Conservation (phyloP, 129 eudicot genomes). For the Artemisia annua region DNA sequence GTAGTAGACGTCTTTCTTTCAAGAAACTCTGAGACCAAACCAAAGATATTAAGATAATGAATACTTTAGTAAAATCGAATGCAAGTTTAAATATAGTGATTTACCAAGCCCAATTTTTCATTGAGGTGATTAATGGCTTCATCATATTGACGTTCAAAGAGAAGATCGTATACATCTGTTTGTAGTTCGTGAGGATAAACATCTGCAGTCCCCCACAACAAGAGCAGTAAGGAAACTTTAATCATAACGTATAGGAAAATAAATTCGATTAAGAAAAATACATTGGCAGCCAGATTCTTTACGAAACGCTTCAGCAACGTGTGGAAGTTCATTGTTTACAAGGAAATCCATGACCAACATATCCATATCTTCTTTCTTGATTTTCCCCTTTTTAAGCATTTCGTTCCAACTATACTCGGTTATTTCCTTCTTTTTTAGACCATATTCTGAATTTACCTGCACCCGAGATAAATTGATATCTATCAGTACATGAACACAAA, state of each 20-base stretch:
- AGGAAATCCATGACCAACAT: not conserved
- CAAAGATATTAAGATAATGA: not conserved
- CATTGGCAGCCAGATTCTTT: not conserved
- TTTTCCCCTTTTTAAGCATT: constrained; percentile 2
- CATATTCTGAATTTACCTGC: not conserved
- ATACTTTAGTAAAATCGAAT: not conserved
- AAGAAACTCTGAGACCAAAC: not conserved
- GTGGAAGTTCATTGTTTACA: not conserved
- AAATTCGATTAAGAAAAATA: not conserved
- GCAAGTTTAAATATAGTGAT: not conserved
- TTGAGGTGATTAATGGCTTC: not conserved
- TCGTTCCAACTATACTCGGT: not conserved
- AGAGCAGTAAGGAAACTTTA: not conserved
- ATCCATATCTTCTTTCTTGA: constrained; percentile 11
- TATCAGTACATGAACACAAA: too few relatives aligned
- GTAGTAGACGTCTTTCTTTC: not conserved
- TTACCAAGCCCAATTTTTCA: not conserved
- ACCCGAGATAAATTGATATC: not conserved
- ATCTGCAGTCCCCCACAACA: not conserved
- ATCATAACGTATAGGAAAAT: not conserved
- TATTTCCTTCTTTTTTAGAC: not conserved
- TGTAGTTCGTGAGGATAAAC: not conserved
- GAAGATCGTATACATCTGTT: not conserved
- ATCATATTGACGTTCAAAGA: not conserved
- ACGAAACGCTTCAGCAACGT: not conserved